These are phyloP conservation scores for Ophiostoma himal-ulmi DNA, from an alignment of 2,329 filamentous ascomycete genomes.

Conservation along the genomic window DNA sequence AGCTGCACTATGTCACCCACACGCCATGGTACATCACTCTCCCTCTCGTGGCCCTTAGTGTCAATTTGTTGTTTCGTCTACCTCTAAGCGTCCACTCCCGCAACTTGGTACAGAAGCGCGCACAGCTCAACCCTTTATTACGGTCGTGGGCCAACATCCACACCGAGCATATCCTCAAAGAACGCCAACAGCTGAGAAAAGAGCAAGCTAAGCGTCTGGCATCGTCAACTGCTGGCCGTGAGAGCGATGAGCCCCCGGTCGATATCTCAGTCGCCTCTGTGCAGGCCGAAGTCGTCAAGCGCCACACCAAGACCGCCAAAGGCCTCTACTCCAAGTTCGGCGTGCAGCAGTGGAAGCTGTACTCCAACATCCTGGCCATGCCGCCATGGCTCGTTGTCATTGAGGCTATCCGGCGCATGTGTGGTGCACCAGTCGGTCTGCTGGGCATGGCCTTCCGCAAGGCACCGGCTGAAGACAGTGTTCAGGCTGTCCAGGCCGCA, in stretches of 20 bases:
- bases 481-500: slow-evolving; percentile 14
- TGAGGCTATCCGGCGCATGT: slow-evolving; percentile 46
- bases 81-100: slow-evolving; percentile 42
- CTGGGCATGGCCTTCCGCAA: slow-evolving; percentile 33
- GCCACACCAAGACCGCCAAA: slow-evolving; percentile 27
- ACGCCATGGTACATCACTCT: slow-evolving; percentile 52
- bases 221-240: background rate
- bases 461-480: background rate
- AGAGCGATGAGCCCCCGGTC: background rate
- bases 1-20: slow-evolving; percentile 39
- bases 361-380: slow-evolving; percentile 37
- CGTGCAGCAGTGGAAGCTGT: slow-evolving; percentile 45
- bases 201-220: background rate
- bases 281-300: slow-evolving; percentile 29
- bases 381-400: slow-evolving; percentile 47
- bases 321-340: slow-evolving; percentile 35
- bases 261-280: background rate
- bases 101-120: slow-evolving; percentile 31
- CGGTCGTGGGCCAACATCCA: slow-evolving; percentile 34
- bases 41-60: slow-evolving; percentile 43
- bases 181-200: slow-evolving; percentile 20
- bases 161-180: slow-evolving; percentile 27
- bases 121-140: slow-evolving; percentile 31
- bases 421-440: slow-evolving; percentile 37
- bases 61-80: slow-evolving; percentile 39